Evolutionary conservation across 1,284 basidiomycete species (phyloP), one percentile per base, ranked within the genome.

Genomic region (Cutaneotrichosporon mucoides): DNA sequence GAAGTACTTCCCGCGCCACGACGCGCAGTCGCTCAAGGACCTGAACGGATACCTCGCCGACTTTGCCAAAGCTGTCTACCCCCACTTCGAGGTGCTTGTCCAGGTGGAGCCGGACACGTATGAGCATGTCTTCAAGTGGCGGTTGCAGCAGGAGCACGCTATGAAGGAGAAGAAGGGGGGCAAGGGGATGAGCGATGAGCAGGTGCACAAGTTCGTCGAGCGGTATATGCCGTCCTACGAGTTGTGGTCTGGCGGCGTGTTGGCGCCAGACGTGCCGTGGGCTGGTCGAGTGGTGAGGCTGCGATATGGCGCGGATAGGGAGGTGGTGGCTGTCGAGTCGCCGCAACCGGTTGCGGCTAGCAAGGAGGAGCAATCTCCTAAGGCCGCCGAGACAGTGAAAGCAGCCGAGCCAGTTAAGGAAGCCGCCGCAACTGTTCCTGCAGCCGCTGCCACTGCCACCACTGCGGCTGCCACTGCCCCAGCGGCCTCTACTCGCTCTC

Each of bases 151-250:
- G 76, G 92, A 96, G 69, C 89, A 88, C 61, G 71, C 83, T 54
- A 94, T 95, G 91, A 95, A 92, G 75, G 80, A 82, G 0, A 72
- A 72, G 47, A 93, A 92, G 64, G 90, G 90, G 50, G 92, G 91
- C 5, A 80, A 80, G 48, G 92, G 92, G 6, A 95, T 96, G 93
- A 82, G 86, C 0, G 91, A 94, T 69, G 85, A 84, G 64, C 83
- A 83, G 69, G 90, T 96, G 38, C 85, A 84, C 70, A 75, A 73
- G 84, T 94, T 78, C 66, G 84, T 80, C 24, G 70, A 72, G 61
- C 62, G 73, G 44, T 73, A 76, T 61, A 71, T 75, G 73, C 73
- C 73, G 1, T 68, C 65, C 1, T 74, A 75, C 44, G 73, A 75
- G 65, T 42, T 65, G 6, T 65, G 60, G 58, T 55, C 52, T 6